Evolutionary conservation across 768 basidiomycete genomes (phyloP).

Genomic region (Mrakia gelida): DNA sequence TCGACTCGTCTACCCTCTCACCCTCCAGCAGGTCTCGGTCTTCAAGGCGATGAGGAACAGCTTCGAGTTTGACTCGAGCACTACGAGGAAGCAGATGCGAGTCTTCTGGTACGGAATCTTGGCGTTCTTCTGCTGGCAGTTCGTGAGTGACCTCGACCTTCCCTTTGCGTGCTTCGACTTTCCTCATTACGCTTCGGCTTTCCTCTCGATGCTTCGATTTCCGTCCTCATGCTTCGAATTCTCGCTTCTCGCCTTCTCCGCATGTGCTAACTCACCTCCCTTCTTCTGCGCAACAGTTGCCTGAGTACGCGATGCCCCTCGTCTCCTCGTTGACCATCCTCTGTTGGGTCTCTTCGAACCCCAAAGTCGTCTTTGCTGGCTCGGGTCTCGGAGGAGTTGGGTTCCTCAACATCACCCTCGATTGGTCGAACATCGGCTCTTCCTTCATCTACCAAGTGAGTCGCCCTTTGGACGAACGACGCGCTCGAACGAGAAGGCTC

Average conservation of each 20-base stretch:
- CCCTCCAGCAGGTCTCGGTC: background rate
- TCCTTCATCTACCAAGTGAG: constrained; percentile 3
- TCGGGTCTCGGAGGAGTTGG: background rate
- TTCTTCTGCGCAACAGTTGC: background rate
- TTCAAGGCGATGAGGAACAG: constrained; percentile 12
- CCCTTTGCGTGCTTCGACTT: no score
- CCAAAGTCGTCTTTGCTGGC: constrained; percentile 12
- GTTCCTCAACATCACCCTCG: background rate
- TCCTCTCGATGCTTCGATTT: no score
- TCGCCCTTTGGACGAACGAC: no score
- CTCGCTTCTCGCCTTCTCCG: background rate
- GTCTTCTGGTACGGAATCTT: constrained; percentile 21
- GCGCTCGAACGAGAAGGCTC: no score
- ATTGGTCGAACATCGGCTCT: constrained; percentile 22
- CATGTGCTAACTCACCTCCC: background rate
- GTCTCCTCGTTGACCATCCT: background rate
- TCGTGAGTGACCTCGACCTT: background rate
- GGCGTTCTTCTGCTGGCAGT: background rate
- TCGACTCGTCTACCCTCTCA: constrained; percentile 14
- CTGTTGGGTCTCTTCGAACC: constrained; percentile 17
- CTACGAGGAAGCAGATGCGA: background rate
- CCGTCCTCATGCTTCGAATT: no score
- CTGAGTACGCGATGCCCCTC: constrained; percentile 5
- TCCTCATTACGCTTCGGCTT: no score
- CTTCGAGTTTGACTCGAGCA: background rate